Conservation (phyloP, 2,329 filamentous ascomycete species). For the Aureobasidium sp. region DNA sequence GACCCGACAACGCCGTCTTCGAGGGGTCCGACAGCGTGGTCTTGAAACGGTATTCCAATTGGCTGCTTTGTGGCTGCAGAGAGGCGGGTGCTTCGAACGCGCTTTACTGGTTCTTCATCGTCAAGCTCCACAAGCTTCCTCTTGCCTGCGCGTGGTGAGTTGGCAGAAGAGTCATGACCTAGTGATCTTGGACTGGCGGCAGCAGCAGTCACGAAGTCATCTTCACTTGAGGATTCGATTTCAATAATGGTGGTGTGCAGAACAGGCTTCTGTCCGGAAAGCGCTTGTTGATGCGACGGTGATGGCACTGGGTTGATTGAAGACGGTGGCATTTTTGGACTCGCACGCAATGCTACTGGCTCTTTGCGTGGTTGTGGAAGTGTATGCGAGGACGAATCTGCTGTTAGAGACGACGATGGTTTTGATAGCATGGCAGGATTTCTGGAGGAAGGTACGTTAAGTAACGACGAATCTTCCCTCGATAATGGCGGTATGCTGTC, state of each 20-base stretch:
- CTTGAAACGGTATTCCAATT: not conserved
- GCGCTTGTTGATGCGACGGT: not conserved
- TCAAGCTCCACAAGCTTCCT: not conserved
- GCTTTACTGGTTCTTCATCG: not conserved
- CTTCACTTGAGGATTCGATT: not conserved
- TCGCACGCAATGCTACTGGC: not conserved
- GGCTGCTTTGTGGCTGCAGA: not conserved
- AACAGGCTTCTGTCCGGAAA: not conserved
- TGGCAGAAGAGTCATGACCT: not conserved
- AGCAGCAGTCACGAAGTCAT: not conserved
- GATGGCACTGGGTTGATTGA: too few species aligned
- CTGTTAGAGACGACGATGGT: not conserved
- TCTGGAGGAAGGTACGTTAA: too few species aligned
- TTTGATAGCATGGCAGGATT: too few species aligned
- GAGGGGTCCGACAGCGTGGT: not conserved
- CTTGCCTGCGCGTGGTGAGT: not conserved
- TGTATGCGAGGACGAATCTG: not conserved
- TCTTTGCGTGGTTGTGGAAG: not conserved
- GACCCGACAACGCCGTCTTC: not conserved
- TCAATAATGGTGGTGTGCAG: not conserved
- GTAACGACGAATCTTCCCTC: too few species aligned
- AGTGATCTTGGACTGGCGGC: not conserved
- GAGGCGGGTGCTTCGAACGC: not conserved
- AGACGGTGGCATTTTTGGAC: not conserved
- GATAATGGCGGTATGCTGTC: too few species aligned